These are phyloP conservation scores for Aureobasidium uvarum DNA, from an alignment of 2,329 filamentous ascomycete species.

Conservation along the genomic window DNA sequence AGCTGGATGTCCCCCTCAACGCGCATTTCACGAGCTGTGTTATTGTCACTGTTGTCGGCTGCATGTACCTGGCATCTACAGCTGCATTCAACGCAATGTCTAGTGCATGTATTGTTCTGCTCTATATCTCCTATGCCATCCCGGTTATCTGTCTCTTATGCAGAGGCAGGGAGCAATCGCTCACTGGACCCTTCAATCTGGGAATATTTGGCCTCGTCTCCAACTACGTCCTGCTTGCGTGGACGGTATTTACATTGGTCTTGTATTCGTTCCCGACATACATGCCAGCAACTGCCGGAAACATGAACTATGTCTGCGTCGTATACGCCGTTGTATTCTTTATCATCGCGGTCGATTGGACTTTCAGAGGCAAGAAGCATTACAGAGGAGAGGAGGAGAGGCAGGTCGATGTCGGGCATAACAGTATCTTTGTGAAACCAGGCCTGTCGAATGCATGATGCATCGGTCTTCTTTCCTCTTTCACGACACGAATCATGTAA, in stretches of 20 bases:
- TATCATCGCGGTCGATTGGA: constrained; percentile 42
- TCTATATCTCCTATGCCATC: constrained; percentile 53
- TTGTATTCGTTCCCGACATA: constrained; percentile 35
- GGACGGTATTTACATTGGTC: constrained; percentile 52
- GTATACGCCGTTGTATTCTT: constrained; percentile 43
- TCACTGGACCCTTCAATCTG: constrained; percentile 51
- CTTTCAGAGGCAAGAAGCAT: constrained; percentile 40
- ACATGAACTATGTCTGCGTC: constrained; percentile 40
- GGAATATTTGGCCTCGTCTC: constrained; percentile 45
- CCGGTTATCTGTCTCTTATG: constrained; percentile 49
- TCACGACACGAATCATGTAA: constrained; percentile 10
- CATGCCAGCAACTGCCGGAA: constrained; percentile 25
- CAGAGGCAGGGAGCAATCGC: constrained; percentile 47
- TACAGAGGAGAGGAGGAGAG: constrained; percentile 29
- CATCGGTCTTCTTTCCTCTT: constrained; percentile 3
- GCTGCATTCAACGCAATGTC: constrained; percentile 45
- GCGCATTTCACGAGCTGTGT: constrained; percentile 47
- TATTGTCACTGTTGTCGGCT: constrained; percentile 48
- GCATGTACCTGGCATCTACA: constrained; percentile 46
- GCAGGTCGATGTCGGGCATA: not conserved
- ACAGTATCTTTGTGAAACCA: not conserved
- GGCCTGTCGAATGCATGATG: not conserved
- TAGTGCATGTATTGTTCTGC: constrained; percentile 57
- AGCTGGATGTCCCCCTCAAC: constrained; percentile 47
- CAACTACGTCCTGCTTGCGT: constrained; percentile 48